Base-by-base conservation (phyloP, 2,329 filamentous ascomycete species). In the Cephalotrichum gorgonifer region DNA sequence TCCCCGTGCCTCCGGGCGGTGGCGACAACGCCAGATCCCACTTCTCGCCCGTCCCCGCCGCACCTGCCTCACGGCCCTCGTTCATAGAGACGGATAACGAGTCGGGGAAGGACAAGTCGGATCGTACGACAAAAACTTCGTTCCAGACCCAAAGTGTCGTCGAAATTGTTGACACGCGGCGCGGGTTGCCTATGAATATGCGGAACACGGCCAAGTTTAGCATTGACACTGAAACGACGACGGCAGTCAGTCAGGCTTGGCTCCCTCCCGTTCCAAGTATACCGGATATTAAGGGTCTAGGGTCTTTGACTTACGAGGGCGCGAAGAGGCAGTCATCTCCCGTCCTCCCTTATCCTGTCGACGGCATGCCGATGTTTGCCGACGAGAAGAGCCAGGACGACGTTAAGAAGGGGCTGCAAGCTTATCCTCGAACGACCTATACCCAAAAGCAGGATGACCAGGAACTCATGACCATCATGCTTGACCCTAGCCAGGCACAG, bases 241-340 rank as follows among this genome's bases (percentile, higher is more conserved):
- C 26, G 20, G 44, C 17, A 6, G 22, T 25, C 14, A 42, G 25
- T 28, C 61, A 61, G 33, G 62, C 61, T 5, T 71, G 65, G 68
- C 55, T 70, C n/a, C 64, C 65, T 6, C 65, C 57, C n/a, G 60
- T 66, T 44, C 15, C 53, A 53, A 38, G 47, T 46, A 41, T 51
- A 35, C 47, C 23, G 26, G 14, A 12, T 8, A 25, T 43, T 5
- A 28, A 41, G 23, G 26, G 15, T 44, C 50, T 28, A 43, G 50
- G 59, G 27, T 39, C 20, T 20, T 11, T 20, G 6, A 9, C n/a
- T 11, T 46, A 56, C 47, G 58, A 61, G 14, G 63, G 58, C 43
- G 56, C 56, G 17, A 69, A 71, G 54, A 69, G 73, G 17, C 68
- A 65, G 45, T 77, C 74, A 3, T 78, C 75, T 15, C 73, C 72